Evolutionary conservation across 2,329 filamentous ascomycete species (phyloP).

Genomic region (Fulvia fulva): DNA sequence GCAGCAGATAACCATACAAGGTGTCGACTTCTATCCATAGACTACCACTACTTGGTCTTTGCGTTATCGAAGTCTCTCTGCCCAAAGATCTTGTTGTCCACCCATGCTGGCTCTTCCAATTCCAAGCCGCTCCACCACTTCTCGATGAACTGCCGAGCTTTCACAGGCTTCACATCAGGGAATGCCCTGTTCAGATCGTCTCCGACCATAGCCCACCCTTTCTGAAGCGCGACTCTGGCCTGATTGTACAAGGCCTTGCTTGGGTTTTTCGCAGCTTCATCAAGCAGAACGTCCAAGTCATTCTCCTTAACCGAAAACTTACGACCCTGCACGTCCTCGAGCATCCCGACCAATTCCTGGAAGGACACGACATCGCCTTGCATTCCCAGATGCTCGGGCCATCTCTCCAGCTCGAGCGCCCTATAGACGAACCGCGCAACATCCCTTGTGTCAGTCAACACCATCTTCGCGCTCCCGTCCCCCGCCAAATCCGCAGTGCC

Average conservation of each 20-base stretch:
- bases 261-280: constrained; percentile 13
- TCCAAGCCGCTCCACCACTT: constrained; percentile 31
- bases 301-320: constrained; percentile 29
- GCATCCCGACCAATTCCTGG: constrained; percentile 23
- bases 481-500: constrained; percentile 49
- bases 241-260: constrained; percentile 31
- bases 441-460: constrained; percentile 50
- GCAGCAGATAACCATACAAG: neutral
- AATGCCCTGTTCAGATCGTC: constrained; percentile 28
- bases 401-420: constrained; percentile 40
- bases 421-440: constrained; percentile 46
- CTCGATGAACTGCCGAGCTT: constrained; percentile 26
- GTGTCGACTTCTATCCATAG: neutral
- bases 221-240: constrained; percentile 21
- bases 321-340: constrained; percentile 27
- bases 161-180: constrained; percentile 26
- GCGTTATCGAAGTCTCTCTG: constrained; percentile 7
- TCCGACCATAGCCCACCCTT: constrained; percentile 24
- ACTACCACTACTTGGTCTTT: neutral
- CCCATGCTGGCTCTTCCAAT: constrained; percentile 25
- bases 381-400: constrained; percentile 43
- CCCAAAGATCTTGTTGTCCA: constrained; percentile 16
- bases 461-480: constrained; percentile 42
- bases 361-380: constrained; percentile 26
- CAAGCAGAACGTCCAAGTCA: constrained; percentile 20